phyloP scores from a whole-genome alignment of 345 rosid species.

The Arabis hirsuta region DNA sequence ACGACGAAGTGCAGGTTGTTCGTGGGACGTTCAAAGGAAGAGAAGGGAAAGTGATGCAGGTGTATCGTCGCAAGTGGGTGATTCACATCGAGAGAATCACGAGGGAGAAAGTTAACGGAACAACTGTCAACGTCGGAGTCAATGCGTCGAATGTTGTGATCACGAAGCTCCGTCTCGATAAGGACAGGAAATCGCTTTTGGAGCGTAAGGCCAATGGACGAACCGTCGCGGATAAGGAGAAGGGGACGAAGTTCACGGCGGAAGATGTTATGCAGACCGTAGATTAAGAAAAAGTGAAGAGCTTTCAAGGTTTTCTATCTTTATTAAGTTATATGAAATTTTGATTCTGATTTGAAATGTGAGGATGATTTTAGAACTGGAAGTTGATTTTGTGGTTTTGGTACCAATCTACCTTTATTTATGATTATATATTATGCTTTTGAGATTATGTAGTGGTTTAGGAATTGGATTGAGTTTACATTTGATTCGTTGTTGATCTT shows the following conservation, averaged over 20 bases:
- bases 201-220: slow-evolving; percentile 78
- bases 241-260: slow-evolving; percentile 67
- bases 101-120: slow-evolving; percentile 72
- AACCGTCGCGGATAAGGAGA: slow-evolving; percentile 69
- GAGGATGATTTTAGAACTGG: slow-evolving; percentile 7
- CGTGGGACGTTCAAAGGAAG: slow-evolving; percentile 77
- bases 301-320: not conserved
- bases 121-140: slow-evolving; percentile 71
- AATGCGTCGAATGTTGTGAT: slow-evolving; percentile 67
- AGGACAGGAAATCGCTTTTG: slow-evolving; percentile 63
- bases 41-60: slow-evolving; percentile 74
- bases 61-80: slow-evolving; percentile 74
- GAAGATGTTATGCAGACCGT: slow-evolving; percentile 76
- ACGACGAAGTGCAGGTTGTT: slow-evolving; percentile 71
- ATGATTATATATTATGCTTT: not conserved
- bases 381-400: not conserved
- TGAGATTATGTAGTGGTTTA: not conserved
- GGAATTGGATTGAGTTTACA: not conserved
- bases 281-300: slow-evolving; percentile 39
- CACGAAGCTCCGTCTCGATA: slow-evolving; percentile 69
- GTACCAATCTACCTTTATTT: not conserved
- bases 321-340: not conserved
- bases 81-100: slow-evolving; percentile 79
- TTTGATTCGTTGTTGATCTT: not conserved
- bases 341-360: not conserved